phyloP scores from a whole-genome alignment of 2,329 filamentous ascomycete genomes.

The Colletotrichum simmondsii region DNA sequence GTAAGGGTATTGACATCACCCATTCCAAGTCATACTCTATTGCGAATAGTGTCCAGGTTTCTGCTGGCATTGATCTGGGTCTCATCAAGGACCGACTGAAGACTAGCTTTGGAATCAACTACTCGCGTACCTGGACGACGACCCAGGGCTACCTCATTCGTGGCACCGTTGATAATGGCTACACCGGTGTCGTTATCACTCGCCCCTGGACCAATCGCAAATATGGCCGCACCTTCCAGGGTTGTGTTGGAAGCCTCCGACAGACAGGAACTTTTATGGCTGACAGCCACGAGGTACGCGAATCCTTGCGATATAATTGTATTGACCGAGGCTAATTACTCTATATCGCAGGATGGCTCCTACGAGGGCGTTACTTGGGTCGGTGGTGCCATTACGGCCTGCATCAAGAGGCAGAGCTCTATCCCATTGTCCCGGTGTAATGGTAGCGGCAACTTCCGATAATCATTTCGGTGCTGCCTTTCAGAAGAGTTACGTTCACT shows the following conservation, averaged over 20 bases:
- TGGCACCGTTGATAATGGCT: constrained; percentile 19
- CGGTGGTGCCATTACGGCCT: constrained; percentile 26
- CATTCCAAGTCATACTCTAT: constrained; percentile 27
- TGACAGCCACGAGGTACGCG: constrained; percentile 16
- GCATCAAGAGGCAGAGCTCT: constrained; percentile 23
- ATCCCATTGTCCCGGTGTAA: constrained; percentile 21
- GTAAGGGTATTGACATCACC: constrained; percentile 26
- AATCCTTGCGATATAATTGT: too few relatives aligned
- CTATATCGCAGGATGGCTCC: neutral
- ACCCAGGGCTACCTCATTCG: constrained; percentile 25
- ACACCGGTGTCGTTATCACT: constrained; percentile 31
- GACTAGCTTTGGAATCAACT: constrained; percentile 15
- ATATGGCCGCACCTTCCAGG: constrained; percentile 32
- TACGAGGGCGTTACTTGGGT: constrained; percentile 32
- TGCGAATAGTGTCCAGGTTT: constrained; percentile 12
- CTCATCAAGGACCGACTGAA: constrained; percentile 25
- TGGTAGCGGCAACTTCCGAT: constrained; percentile 19
- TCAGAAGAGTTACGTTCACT: too few relatives aligned
- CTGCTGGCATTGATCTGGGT: constrained; percentile 7
- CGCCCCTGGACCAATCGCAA: constrained; percentile 30
- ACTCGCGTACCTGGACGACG: constrained; percentile 30
- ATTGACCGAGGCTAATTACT: too few relatives aligned
- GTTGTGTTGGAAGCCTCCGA: constrained; percentile 23
- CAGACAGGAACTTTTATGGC: constrained; percentile 35
- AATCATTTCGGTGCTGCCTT: neutral